These are phyloP conservation scores for Eustoma russellianum DNA, from an alignment of 257 asterid genomes.

Conservation along the genomic window DNA sequence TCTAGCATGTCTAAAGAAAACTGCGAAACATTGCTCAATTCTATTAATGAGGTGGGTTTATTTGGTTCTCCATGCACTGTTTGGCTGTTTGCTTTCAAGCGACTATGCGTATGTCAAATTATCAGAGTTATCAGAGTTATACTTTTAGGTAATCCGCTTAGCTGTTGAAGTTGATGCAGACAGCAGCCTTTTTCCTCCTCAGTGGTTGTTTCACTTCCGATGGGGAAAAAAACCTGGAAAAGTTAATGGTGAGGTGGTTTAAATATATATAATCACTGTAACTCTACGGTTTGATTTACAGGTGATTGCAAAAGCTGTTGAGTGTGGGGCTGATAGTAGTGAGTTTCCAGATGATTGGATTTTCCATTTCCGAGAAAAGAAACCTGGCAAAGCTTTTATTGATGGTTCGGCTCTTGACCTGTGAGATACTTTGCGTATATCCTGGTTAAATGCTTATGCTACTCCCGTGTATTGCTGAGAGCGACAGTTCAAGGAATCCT, in stretches of 20 bases:
- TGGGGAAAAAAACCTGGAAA: constrained; percentile 97
- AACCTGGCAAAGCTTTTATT: constrained; percentile 83
- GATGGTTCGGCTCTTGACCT: constrained; percentile 87
- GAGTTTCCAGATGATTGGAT: constrained; percentile 92
- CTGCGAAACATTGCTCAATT: constrained; percentile 61
- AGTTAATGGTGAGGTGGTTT: constrained; percentile 69
- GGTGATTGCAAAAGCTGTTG: constrained; percentile 73
- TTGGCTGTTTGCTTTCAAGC: constrained; percentile 8
- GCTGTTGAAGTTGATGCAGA: constrained; percentile 90
- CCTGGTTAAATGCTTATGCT: constrained; percentile 9
- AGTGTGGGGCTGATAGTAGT: constrained; percentile 89
- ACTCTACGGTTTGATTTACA: constrained; percentile 48
- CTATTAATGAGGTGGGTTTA: constrained; percentile 66
- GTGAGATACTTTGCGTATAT: constrained; percentile 23
- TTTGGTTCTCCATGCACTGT: constrained; percentile 10
- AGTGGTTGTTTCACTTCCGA: constrained; percentile 94
- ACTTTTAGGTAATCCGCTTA: constrained; percentile 61
- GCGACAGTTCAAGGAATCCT: neutral
- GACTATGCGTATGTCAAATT: constrained; percentile 27
- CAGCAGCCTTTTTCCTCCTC: constrained; percentile 71
- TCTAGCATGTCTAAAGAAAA: constrained; percentile 67
- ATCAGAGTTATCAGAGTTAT: constrained; percentile 40
- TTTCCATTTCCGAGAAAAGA: constrained; percentile 93
- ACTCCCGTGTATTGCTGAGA: neutral
- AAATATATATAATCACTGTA: constrained; percentile 20